These are phyloP conservation scores for Lipomyces sp. DNA, from an alignment of 805 yeast genomes.

Conservation along the genomic window DNA sequence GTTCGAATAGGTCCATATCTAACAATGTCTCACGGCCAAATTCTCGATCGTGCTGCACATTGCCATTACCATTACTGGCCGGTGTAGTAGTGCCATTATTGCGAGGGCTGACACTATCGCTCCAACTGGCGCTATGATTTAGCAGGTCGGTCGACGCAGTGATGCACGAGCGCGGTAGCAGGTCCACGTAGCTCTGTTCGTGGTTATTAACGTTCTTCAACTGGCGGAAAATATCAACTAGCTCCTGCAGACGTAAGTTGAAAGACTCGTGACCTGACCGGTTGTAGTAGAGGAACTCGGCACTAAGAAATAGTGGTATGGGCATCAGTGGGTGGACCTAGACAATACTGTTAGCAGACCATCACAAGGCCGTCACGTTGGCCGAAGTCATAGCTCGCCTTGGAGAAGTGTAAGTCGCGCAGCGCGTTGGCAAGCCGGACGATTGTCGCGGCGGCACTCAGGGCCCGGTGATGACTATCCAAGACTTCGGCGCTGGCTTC, in stretches of 20 bases:
- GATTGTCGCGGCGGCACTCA: neutral
- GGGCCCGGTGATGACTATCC: neutral
- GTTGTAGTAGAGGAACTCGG: neutral
- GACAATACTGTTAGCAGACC: neutral
- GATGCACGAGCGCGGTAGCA: neutral
- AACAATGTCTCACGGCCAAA: constrained; percentile 30
- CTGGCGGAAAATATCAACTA: neutral
- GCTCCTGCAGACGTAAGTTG: neutral
- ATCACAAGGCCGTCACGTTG: neutral
- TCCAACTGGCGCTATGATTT: neutral
- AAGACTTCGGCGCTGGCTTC: neutral
- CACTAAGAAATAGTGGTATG: neutral
- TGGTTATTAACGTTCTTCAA: neutral
- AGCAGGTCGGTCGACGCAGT: neutral
- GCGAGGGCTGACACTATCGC: neutral
- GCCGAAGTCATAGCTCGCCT: neutral
- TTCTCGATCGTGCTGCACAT: constrained; percentile 1
- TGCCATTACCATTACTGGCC: constrained; percentile 4
- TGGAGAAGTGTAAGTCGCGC: neutral
- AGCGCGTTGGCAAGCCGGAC: neutral
- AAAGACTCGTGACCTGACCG: neutral
- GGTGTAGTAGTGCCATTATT: constrained; percentile 10
- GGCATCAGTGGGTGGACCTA: neutral
- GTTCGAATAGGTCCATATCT: constrained; percentile 47
- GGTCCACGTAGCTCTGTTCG: neutral